phyloP scores from a whole-genome alignment of 768 basidiomycete genomes.

The Porphyrellus cyaneotinctus region DNA sequence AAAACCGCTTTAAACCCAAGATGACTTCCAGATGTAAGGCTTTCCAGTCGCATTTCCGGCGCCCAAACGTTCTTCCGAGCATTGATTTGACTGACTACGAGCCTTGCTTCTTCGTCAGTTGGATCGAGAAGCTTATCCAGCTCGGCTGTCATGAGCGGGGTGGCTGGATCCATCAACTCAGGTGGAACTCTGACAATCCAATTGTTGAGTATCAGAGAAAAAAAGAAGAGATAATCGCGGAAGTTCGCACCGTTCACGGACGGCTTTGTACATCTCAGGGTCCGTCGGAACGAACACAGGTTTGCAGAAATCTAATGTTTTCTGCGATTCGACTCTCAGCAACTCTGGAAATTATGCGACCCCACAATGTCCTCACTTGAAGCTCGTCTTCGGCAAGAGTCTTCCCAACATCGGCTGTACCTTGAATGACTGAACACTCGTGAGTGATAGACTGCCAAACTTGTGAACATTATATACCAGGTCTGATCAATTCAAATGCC shows the following conservation, averaged over 20 bases:
- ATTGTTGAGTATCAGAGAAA: not conserved
- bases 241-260: not conserved
- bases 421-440: not conserved
- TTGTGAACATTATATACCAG: not conserved
- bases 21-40: not conserved
- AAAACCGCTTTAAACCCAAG: not conserved
- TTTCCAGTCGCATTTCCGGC: not conserved
- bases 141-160: not conserved
- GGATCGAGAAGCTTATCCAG: not conserved
- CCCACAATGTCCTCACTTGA: not conserved
- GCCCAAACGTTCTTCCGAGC: not conserved
- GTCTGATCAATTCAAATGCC: slow-evolving; percentile 10
- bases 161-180: not conserved
- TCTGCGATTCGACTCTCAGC: not conserved
- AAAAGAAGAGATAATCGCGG: not conserved
- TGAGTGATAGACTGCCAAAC: not conserved
- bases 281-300: not conserved
- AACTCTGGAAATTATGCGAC: not conserved
- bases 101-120: not conserved
- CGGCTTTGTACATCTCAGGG: not conserved
- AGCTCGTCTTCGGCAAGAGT: not conserved
- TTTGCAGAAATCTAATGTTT: not conserved
- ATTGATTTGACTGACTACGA: not conserved
- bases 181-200: not conserved
- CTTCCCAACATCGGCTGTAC: not conserved